Percentiles rank a stretch among this genome's conserved stretches.
Evolutionary conservation across 345 rosid genomes (phyloP).

Genomic region (Hibiscus trionum): DNA sequence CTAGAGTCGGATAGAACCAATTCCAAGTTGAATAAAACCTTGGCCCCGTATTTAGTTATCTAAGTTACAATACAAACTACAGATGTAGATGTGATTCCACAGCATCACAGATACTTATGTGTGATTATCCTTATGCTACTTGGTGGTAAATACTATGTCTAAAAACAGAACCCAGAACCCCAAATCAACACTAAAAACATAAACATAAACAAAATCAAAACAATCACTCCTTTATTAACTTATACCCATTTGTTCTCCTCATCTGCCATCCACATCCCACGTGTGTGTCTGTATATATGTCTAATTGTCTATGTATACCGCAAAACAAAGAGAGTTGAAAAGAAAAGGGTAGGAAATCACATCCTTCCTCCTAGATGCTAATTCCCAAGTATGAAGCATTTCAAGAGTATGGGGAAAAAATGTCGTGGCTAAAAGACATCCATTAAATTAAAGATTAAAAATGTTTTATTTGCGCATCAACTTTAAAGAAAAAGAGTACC

Average conservation of each 20-base stretch:
- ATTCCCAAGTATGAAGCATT: neutral
- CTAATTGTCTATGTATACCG: no score
- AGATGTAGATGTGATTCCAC: neutral
- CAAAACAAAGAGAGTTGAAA: no score
- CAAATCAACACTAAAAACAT: neutral
- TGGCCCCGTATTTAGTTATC: neutral
- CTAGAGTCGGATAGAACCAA: constrained; percentile 17
- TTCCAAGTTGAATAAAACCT: neutral
- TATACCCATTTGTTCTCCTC: neutral
- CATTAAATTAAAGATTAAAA: neutral
- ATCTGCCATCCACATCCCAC: constrained; percentile 5
- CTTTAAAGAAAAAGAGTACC: constrained; percentile 29
- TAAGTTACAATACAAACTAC: neutral
- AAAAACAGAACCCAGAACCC: neutral
- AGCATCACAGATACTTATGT: neutral
- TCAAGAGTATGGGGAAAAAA: neutral
- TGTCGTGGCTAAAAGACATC: neutral
- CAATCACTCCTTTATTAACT: neutral
- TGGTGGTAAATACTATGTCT: neutral
- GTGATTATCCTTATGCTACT: neutral
- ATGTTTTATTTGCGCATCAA: neutral
- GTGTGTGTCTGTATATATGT: no score
- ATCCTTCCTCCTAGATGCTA: neutral
- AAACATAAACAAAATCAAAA: neutral
- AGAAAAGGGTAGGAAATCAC: no score